These are phyloP conservation scores for Neonectria sp. DNA, from an alignment of 2,329 filamentous ascomycete genomes.

Conservation along the genomic window DNA sequence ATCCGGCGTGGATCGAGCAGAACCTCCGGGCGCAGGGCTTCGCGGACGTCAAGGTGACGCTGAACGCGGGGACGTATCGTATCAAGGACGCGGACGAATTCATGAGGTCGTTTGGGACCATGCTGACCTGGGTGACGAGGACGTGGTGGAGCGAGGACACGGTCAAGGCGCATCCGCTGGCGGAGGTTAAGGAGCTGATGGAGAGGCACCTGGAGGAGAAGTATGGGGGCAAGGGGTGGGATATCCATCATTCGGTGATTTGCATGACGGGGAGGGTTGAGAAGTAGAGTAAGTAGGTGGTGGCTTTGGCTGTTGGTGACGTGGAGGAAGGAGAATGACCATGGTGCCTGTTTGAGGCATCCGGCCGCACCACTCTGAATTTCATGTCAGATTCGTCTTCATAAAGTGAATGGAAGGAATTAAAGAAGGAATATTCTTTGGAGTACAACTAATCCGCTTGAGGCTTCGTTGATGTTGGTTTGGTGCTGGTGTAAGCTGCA, in stretches of 20 bases:
- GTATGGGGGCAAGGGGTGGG: constrained; percentile 50
- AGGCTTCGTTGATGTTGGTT: background rate
- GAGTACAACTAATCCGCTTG: background rate
- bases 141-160: constrained; percentile 59
- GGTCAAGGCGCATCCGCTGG: constrained; percentile 51
- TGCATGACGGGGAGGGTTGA: constrained; percentile 45
- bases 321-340: too few species aligned
- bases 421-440: too few species aligned
- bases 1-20: constrained; percentile 55
- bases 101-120: constrained; percentile 53
- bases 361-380: too few species aligned
- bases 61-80: constrained; percentile 46
- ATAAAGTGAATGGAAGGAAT: too few species aligned
- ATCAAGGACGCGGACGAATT: constrained; percentile 56
- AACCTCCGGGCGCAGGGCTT: constrained; percentile 56
- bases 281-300: constrained; percentile 20
- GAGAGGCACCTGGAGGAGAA: constrained; percentile 57
- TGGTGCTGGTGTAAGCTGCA: background rate
- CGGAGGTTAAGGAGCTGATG: constrained; percentile 56
- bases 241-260: constrained; percentile 45
- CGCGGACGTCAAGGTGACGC: constrained; percentile 55
- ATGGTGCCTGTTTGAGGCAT: too few species aligned
- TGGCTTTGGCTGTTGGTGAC: too few species aligned
- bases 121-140: constrained; percentile 57
- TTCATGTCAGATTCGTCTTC: too few species aligned